These are phyloP conservation scores for Cutaneotrichosporon spelunceum DNA, from an alignment of 1,284 basidiomycete genomes.

Conservation along the genomic window DNA sequence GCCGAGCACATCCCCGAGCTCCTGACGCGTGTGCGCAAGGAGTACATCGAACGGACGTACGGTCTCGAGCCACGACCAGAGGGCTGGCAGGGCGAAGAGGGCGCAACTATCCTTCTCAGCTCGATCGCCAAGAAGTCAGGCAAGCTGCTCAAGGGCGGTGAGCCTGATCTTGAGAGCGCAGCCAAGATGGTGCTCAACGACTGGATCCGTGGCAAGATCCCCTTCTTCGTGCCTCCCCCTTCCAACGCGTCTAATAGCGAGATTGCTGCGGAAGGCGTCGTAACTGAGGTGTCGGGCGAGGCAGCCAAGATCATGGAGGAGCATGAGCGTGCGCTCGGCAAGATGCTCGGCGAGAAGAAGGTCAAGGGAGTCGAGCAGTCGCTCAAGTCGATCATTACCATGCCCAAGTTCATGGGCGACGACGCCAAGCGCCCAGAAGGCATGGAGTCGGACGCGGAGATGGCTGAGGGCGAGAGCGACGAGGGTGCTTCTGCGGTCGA, in stretches of 20 bases:
- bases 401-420: slow-evolving; percentile 56
- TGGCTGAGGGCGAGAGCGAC: slow-evolving; percentile 41
- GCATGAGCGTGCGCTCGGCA: slow-evolving; percentile 47
- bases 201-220: slow-evolving; percentile 87
- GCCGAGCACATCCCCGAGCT: slow-evolving; percentile 89
- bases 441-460: slow-evolving; percentile 44
- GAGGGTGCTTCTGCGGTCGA: slow-evolving; percentile 40
- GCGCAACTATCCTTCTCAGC: slow-evolving; percentile 74
- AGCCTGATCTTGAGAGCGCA: slow-evolving; percentile 86
- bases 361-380: slow-evolving; percentile 60
- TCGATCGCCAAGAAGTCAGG: slow-evolving; percentile 87
- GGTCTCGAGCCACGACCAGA: slow-evolving; percentile 59
- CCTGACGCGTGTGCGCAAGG: slow-evolving; percentile 82
- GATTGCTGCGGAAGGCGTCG: slow-evolving; percentile 31
- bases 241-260: slow-evolving; percentile 44
- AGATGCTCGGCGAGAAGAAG: slow-evolving; percentile 50
- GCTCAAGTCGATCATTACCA: slow-evolving; percentile 58
- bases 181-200: slow-evolving; percentile 95
- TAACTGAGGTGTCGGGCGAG: slow-evolving; percentile 32
- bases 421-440: slow-evolving; percentile 45
- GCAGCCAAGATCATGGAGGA: slow-evolving; percentile 42
- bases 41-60: slow-evolving; percentile 92
- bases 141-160: slow-evolving; percentile 87
- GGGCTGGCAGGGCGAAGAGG: slow-evolving; percentile 57
- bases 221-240: slow-evolving; percentile 55